Evolutionary conservation across 768 basidiomycete species (phyloP).

Genomic region (Holtermannia corniformis): DNA sequence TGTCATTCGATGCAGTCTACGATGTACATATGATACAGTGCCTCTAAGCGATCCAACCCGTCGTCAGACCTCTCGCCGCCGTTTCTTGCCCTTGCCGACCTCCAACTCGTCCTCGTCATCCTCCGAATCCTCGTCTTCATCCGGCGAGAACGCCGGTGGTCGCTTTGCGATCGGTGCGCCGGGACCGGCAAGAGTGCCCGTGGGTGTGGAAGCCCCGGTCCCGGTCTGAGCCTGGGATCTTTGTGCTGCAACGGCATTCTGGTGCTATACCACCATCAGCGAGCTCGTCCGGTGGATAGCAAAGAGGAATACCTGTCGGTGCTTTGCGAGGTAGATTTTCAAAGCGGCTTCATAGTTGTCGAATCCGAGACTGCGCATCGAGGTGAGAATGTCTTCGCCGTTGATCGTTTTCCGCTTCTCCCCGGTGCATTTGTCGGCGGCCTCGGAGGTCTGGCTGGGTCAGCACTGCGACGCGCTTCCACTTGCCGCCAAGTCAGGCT

Average conservation of each 20-base stretch:
- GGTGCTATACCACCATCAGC: background rate
- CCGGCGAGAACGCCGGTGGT: background rate
- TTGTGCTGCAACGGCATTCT: background rate
- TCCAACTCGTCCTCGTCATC: background rate
- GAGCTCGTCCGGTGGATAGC: no score
- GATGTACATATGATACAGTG: background rate
- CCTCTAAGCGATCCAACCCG: no score
- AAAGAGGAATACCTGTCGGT: conserved; percentile 69
- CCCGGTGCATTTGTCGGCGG: conserved; percentile 83
- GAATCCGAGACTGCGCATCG: conserved; percentile 86
- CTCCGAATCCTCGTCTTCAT: background rate
- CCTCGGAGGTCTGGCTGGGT: conserved; percentile 64
- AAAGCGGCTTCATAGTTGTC: conserved; percentile 89
- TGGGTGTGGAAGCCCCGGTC: background rate
- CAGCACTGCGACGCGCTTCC: background rate
- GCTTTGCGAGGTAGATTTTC: conserved; percentile 83
- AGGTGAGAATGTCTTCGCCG: conserved; percentile 91
- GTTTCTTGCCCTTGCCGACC: background rate
- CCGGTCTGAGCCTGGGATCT: background rate
- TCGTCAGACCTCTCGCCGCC: background rate
- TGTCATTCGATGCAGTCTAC: no score
- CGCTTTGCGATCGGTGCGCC: no score
- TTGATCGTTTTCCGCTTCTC: conserved; percentile 98
- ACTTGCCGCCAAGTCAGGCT: background rate
- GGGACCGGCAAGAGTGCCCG: no score